A percentile compares a stretch with the other conserved stretches of the same genome.
phyloP scores from a whole-genome alignment of 441 rosid genomes.

The Jatropha podagrica region DNA sequence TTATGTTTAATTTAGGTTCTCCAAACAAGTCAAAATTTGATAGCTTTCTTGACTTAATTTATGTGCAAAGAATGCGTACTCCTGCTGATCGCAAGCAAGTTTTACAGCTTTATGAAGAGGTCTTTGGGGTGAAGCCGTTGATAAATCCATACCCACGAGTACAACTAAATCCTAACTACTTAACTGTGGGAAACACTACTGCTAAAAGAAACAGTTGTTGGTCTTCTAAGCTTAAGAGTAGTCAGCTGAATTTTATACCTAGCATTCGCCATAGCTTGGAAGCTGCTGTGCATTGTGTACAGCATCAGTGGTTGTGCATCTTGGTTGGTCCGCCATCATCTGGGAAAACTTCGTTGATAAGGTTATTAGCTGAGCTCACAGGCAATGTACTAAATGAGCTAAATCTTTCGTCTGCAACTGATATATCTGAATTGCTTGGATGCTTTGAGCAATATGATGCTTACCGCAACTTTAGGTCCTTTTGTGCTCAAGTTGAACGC shows the following conservation, averaged over 20 bases:
- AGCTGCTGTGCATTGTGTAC: conserved; percentile 84
- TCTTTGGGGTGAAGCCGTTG: conserved; percentile 65
- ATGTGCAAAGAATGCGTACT: conserved; percentile 97
- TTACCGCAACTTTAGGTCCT: conserved; percentile 60
- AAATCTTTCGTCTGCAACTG: conserved; percentile 91
- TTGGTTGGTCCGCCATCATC: conserved; percentile 91
- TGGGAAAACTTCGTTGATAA: conserved; percentile 93
- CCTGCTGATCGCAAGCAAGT: conserved; percentile 84
- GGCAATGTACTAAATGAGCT: conserved; percentile 82
- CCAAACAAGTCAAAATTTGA: conserved; percentile 38
- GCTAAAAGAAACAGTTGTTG: conserved; percentile 55
- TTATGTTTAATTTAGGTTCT: conserved; percentile 37
- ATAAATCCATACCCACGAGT: conserved; percentile 85
- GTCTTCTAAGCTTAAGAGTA: conserved; percentile 40
- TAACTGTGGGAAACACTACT: conserved; percentile 70
- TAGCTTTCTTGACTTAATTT: conserved; percentile 74
- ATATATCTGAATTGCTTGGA: conserved; percentile 95
- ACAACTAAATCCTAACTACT: conserved; percentile 57
- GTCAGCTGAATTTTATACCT: conserved; percentile 70
- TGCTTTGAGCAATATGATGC: conserved; percentile 97
- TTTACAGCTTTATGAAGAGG: conserved; percentile 60
- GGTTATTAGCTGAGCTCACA: conserved; percentile 79
- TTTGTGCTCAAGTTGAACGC: conserved; percentile 62
- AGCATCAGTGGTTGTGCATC: conserved; percentile 87
- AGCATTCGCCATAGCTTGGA: conserved; percentile 78